These are phyloP conservation scores for Actinidia chinensis DNA, from an alignment of 179 eudicot species.

Conservation along the genomic window DNA sequence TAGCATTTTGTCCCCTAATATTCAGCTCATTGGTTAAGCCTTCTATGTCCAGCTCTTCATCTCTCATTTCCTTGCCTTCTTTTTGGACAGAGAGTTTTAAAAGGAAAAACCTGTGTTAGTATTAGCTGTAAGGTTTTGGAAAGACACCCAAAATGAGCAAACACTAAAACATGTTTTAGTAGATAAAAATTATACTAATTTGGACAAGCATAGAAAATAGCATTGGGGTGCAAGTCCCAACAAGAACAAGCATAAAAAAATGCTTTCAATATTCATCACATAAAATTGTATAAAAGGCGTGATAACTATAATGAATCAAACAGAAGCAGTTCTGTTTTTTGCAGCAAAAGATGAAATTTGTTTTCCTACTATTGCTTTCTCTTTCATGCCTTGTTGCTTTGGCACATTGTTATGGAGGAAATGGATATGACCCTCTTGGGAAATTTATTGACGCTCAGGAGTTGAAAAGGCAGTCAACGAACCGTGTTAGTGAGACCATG, in stretches of 20 bases:
- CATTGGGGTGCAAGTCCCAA: not conserved
- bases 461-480: not conserved
- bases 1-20: too few species aligned
- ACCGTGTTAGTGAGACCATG: not conserved
- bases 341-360: not conserved
- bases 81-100: too few species aligned
- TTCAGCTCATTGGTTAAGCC: too few species aligned
- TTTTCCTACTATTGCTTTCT: not conserved
- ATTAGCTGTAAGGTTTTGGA: too few species aligned
- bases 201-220: not conserved
- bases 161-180: too few species aligned
- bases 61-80: too few species aligned
- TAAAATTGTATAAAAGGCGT: not conserved
- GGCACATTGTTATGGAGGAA: constrained; percentile 21
- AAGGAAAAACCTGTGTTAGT: too few species aligned
- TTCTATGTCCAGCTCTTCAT: too few species aligned
- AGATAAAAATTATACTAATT: not conserved
- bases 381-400: constrained; percentile 18
- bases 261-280: not conserved
- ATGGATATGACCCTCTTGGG: constrained; percentile 19
- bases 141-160: too few species aligned
- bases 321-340: not conserved
- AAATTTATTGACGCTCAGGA: constrained; percentile 3
- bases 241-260: not conserved
- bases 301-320: not conserved